These are phyloP conservation scores for Talaromyces stipitatus DNA, from an alignment of 495 filamentous ascomycete species.

Conservation along the genomic window DNA sequence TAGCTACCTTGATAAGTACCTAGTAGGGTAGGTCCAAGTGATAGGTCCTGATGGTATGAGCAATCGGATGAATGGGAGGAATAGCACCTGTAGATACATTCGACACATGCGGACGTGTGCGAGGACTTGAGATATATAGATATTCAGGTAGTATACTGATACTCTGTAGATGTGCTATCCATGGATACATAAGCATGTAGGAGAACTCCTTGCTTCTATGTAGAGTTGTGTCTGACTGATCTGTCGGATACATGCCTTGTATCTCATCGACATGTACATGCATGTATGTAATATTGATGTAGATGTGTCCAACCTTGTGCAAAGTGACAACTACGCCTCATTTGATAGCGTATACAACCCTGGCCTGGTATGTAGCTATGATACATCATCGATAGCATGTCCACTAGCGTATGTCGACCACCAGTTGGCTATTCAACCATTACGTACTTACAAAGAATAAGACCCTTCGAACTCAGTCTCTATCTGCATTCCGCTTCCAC, in stretches of 20 bases:
- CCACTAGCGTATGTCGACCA: not conserved
- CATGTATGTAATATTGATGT: not conserved
- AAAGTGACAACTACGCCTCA: not conserved
- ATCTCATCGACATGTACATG: not conserved
- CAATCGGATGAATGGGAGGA: not conserved
- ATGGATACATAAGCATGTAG: not conserved
- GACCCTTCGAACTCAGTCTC: not conserved
- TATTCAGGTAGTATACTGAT: no score
- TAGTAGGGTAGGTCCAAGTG: not conserved
- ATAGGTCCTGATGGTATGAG: not conserved
- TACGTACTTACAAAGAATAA: not conserved
- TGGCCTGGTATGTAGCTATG: not conserved
- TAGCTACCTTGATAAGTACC: not conserved
- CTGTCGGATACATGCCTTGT: not conserved
- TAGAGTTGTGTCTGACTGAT: not conserved
- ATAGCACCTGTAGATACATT: not conserved
- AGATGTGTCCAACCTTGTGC: not conserved
- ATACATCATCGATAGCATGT: not conserved
- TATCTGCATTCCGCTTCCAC: not conserved
- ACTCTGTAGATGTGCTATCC: not conserved
- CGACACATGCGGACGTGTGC: not conserved
- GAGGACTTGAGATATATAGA: not conserved
- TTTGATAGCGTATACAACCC: not conserved
- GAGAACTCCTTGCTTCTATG: not conserved
- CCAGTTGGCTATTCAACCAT: not conserved